Evolutionary conservation across 1,284 basidiomycete species (phyloP).

Genomic region (Meira miltonrushii): DNA sequence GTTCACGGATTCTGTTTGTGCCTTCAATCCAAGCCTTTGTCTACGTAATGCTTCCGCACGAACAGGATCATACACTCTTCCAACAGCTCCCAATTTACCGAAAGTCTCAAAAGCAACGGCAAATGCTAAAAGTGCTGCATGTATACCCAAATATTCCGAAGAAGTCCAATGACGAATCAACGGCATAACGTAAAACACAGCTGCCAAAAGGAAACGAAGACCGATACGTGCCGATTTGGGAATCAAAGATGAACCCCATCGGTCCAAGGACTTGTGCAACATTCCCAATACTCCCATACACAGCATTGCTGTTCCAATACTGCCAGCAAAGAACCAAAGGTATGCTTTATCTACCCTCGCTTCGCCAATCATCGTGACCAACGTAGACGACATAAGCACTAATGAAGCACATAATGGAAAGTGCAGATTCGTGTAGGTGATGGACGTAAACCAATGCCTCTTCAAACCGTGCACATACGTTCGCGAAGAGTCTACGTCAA

Average conservation of each 20-base stretch:
- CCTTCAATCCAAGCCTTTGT: not conserved
- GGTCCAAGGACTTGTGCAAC: constrained; percentile 42
- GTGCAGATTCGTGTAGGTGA: constrained; percentile 46
- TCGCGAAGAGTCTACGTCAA: constrained; percentile 35
- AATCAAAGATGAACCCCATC: constrained; percentile 25
- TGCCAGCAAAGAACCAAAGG: constrained; percentile 44
- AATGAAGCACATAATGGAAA: constrained; percentile 46
- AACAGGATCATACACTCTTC: constrained; percentile 29
- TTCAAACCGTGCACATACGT: constrained; percentile 50
- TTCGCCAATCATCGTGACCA: constrained; percentile 25
- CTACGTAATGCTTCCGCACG: constrained; percentile 15
- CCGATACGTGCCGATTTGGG: constrained; percentile 34
- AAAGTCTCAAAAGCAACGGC: constrained; percentile 44
- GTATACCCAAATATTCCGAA: constrained; percentile 27
- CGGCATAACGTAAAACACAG: constrained; percentile 33
- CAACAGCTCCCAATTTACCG: constrained; percentile 46
- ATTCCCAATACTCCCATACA: constrained; percentile 39
- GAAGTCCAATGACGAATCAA: constrained; percentile 26
- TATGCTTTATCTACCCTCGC: constrained; percentile 22
- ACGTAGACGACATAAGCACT: constrained; percentile 32
- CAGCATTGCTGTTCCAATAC: constrained; percentile 21
- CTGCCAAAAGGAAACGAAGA: constrained; percentile 26
- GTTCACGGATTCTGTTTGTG: not conserved
- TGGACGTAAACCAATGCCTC: constrained; percentile 41
- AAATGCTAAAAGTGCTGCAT: constrained; percentile 24